Base-by-base conservation (phyloP, 306 rosid genomes). In the Cucurbita argyrosperma region DNA sequence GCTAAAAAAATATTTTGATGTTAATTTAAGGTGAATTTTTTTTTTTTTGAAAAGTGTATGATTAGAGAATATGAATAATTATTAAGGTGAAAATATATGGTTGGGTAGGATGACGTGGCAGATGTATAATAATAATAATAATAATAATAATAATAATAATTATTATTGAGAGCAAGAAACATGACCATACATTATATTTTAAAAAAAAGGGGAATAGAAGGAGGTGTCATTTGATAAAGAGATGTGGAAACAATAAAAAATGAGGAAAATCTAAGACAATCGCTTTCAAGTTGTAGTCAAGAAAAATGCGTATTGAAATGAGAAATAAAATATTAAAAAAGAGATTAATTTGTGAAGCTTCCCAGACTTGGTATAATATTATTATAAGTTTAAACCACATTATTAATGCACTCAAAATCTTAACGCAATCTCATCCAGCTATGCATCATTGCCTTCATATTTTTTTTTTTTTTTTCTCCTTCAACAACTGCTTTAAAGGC, bases 201-300 rank as follows among this genome's bases (percentile, higher is more conserved):
- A 7, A 39, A 7, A 63, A 16, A 26, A 26, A 1, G 26, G 9
- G 8, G 49, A 43, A 12, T 45, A 13, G 71, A 23, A 68, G 14
- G 74, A 68, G 57, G 74, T 68, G 74, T 68, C 57, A 19, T 45
- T 21, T 10, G 23, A 45, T 7, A 21, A n/a, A 46, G 72, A 67
- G 55, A 23, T 67, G 71, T 42, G 71, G 53, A 65, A 42, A 43
- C 4, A 40, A 45, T 43, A 19, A 80, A 85, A 50, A 62, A 70
- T 74, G 78, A 54, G 77, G 79, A 76, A 79, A 83, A 87, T 74
- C 68, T 70, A 49, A 90, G 87, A 90, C 92, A 84, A 89, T 90
- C 91, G 81, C 91, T 90, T 85, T 94, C 97, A 84, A 79, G 85
- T 81, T 86, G 79, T 80, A 87, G 84, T 82, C 79, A 73, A 79